Conservation (phyloP, 2,329 filamentous ascomycete species). For the Exophiala alcalophila region DNA sequence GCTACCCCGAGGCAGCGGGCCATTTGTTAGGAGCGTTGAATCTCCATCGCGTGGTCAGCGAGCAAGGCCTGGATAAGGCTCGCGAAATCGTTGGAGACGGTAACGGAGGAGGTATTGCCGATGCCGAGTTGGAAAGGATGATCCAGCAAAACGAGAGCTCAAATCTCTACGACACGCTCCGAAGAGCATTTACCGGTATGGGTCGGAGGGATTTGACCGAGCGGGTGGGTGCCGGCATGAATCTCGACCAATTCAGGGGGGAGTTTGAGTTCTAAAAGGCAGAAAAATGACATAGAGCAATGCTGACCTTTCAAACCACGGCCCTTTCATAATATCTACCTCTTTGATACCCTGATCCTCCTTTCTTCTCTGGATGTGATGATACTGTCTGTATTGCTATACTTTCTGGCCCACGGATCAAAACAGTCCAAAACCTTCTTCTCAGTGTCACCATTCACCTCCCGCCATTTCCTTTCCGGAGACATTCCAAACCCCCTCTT, state of each 20-base stretch:
- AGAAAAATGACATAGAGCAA: constrained; percentile 3
- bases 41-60: constrained; percentile 94
- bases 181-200: constrained; percentile 97
- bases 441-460: no score
- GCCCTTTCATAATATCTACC: no score
- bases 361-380: no score
- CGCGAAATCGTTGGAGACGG: constrained; percentile 70
- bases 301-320: no score
- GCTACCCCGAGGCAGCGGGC: constrained; percentile 86
- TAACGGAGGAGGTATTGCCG: constrained; percentile 51
- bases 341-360: no score
- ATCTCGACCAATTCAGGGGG: constrained; percentile 80
- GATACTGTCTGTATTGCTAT: no score
- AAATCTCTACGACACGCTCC: constrained; percentile 90
- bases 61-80: constrained; percentile 76
- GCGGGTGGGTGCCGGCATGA: constrained; percentile 82
- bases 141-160: constrained; percentile 94
- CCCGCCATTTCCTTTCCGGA: no score
- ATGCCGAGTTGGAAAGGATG: constrained; percentile 79
- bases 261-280: constrained; percentile 76
- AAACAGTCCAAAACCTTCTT: no score
- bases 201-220: constrained; percentile 82
- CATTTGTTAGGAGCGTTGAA: constrained; percentile 87
- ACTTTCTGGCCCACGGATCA: no score
- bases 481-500: no score